Conservation (phyloP, 768 basidiomycete species). For the Collybia sordida region DNA sequence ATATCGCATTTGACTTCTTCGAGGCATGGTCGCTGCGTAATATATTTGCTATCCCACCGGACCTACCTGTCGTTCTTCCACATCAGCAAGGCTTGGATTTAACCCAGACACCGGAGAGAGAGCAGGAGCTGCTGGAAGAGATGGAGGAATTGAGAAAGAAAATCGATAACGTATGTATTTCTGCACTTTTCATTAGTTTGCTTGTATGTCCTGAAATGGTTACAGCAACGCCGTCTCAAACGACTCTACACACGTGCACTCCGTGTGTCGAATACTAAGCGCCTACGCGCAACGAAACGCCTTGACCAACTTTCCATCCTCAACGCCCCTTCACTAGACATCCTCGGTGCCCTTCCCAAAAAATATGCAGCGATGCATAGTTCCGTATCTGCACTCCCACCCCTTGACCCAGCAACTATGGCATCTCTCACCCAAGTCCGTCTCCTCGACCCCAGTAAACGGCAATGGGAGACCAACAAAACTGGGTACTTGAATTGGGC, state of each 20-base stretch:
- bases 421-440: conserved; percentile 35
- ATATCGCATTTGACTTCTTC: conserved; percentile 90
- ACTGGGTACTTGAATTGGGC: conserved; percentile 83
- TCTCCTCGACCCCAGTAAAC: conserved; percentile 59
- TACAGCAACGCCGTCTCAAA: conserved; percentile 67
- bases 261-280: conserved; percentile 43
- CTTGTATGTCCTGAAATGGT: not conserved
- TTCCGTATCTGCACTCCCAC: conserved; percentile 48
- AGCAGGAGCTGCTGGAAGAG: conserved; percentile 63
- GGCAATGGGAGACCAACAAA: conserved; percentile 75
- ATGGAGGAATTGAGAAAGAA: conserved; percentile 65
- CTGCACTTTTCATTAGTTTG: not conserved
- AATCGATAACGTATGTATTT: conserved; percentile 65
- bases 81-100: conserved; percentile 78
- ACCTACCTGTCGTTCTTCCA: conserved; percentile 69
- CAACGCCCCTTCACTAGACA: conserved; percentile 33
- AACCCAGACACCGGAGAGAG: conserved; percentile 51
- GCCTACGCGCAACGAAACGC: conserved; percentile 44
- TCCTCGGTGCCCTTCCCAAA: conserved; percentile 37
- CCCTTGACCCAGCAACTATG: conserved; percentile 36
- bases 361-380: conserved; percentile 45
- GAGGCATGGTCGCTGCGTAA: conserved; percentile 89
- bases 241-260: conserved; percentile 55
- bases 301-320: conserved; percentile 45
- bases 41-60: conserved; percentile 75